Evolutionary conservation across 2,329 filamentous ascomycete species (phyloP).

Genomic region (Sordariomycetes sp.): DNA sequence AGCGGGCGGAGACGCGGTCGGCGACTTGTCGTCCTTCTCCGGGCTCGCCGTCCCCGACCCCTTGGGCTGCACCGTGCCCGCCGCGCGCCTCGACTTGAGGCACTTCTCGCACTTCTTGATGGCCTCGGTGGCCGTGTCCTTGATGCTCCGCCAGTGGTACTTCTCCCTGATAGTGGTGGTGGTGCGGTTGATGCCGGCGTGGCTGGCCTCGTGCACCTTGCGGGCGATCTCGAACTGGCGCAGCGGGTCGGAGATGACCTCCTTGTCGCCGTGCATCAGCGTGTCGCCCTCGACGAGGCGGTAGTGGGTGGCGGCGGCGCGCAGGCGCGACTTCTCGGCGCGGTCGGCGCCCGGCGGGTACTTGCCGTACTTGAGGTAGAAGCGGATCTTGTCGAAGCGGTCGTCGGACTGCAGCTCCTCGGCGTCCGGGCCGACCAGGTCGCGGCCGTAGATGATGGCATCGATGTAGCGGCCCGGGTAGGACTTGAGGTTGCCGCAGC

Average conservation of each 20-base stretch:
- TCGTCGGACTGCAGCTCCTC: conserved; percentile 7
- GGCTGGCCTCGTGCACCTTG: conserved; percentile 60
- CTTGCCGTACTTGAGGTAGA: conserved; percentile 87
- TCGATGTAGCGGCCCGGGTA: conserved; percentile 60
- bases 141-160: conserved; percentile 97
- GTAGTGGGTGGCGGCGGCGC: conserved; percentile 91
- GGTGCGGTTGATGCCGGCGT: conserved; percentile 97
- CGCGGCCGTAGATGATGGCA: conserved; percentile 68
- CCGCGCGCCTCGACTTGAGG: conserved; percentile 61
- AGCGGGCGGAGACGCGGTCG: not conserved
- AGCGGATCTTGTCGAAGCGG: conserved; percentile 96
- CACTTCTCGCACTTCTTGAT: conserved; percentile 87
- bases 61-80: not conserved
- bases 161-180: conserved; percentile 87
- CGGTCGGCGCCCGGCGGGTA: conserved; percentile 90
- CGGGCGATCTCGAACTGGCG: conserved; percentile 85
- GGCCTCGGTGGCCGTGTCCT: conserved; percentile 90
- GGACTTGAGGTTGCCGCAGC: conserved; percentile 58
- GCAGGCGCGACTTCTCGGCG: conserved; percentile 87
- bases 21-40: conserved; percentile 1
- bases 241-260: conserved; percentile 84
- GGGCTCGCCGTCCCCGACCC: not conserved
- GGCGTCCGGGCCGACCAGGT: conserved; percentile 37
- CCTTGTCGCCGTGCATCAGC: conserved; percentile 95
- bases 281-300: conserved; percentile 70